A percentile compares a stretch with the other conserved stretches of the same genome.
Evolutionary conservation across 2,329 filamentous ascomycete genomes (phyloP).

Genomic region (Aspergillus brasiliensis): DNA sequence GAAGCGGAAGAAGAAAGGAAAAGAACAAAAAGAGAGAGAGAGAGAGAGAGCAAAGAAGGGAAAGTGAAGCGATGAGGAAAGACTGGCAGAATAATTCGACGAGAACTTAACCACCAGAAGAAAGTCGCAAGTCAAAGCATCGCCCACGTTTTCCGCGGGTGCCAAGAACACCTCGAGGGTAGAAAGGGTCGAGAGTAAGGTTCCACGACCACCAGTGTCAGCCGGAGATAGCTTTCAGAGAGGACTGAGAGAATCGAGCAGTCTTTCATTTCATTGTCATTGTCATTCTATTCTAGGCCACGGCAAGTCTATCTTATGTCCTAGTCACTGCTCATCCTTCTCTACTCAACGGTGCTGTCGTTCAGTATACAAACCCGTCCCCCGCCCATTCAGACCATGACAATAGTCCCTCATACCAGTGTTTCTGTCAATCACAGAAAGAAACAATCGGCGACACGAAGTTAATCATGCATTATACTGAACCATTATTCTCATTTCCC

Average conservation of each 20-base stretch:
- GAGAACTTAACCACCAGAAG: slow-evolving; percentile 9
- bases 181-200: slow-evolving; percentile 7
- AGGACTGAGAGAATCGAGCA: no score
- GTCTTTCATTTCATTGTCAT: no score
- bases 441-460: background rate
- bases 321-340: background rate
- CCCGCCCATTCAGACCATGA: background rate
- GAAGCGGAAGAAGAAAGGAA: slow-evolving; percentile 1
- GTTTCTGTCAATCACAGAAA: background rate
- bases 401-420: background rate
- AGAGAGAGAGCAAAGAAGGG: slow-evolving; percentile 6
- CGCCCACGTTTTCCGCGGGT: slow-evolving; percentile 22
- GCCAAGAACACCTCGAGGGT: slow-evolving; percentile 20
- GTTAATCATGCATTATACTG: background rate
- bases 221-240: no score
- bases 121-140: slow-evolving; percentile 18
- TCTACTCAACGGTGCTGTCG: background rate
- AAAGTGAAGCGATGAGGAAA: slow-evolving; percentile 14
- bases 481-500: background rate
- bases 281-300: slow-evolving; percentile 3
- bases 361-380: background rate
- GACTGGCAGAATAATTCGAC: slow-evolving; percentile 12
- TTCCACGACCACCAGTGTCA: background rate
- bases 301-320: background rate
- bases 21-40: slow-evolving; percentile 7